Evolutionary conservation across 352 stramenopile species (phyloP), one percentile per base, ranked within the genome.

Genomic region (Lagenidium sp.): DNA sequence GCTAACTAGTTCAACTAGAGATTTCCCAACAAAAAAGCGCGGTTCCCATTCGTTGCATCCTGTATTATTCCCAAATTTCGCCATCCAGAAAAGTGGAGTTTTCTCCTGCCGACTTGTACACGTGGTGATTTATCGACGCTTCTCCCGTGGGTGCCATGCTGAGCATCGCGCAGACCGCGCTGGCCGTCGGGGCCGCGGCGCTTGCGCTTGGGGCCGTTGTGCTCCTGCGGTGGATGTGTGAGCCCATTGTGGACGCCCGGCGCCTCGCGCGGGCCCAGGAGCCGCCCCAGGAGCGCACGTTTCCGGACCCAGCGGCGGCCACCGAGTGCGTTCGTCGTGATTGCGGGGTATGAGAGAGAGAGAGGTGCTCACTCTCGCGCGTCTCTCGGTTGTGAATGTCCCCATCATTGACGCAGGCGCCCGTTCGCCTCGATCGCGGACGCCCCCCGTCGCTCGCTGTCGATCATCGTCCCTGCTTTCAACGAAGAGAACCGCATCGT

Each of bases 401-500:
- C n/a, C n/a, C n/a, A n/a, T n/a, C n/a, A n/a, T n/a, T n/a, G n/a
- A n/a, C 30, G 7, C 20, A 88, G 69, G 15, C 54, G 58, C 18
- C 41, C 53, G 45, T 90, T 90, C 43, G 67, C 53, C 4, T 87
- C 74, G 23, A 50, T 90, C 23, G 52, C 71, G 0, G 68, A 89
- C 36, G 72, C 50, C 21, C 41, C 76, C 1, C 56, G 65, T 21
- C 48, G 78, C 22, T 70, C 80, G 36, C 56, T 98, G 23, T 95
- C 82, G 11, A 74, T 98, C 16, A 73, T 98, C 36, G 82, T 98
- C 26, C 93, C 94, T 12, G 94, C 94, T 21, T 97, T 94, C 68
- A 98, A 98, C 52, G 94, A 98, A 55, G 55, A 96, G 55, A 61
- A 96, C 29, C 77, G 94, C 25, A 87, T 98, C 49, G 58, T 86